Percentiles rank a stretch among this genome's conserved stretches.
Conservation (phyloP, 805 yeast genomes). For the Zygoascus biomembranicola region DNA sequence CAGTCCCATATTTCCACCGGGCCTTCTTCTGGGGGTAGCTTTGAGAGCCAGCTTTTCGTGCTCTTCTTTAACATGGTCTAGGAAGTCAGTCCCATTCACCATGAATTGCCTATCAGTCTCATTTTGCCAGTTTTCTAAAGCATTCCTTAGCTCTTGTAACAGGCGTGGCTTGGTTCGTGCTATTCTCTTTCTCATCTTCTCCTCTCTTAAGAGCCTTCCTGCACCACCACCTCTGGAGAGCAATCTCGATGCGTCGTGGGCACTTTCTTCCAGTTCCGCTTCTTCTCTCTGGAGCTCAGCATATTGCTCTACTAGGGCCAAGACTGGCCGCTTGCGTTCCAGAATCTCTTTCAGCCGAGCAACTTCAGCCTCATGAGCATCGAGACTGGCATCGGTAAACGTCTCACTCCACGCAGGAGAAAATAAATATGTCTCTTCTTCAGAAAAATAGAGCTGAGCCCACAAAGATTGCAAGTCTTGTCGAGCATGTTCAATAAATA, state of each 20-base stretch:
- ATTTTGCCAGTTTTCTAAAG: constrained; percentile 42
- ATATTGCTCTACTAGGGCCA: constrained; percentile 48
- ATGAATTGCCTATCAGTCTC: constrained; percentile 21
- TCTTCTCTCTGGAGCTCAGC: constrained; percentile 53
- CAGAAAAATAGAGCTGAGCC: constrained; percentile 52
- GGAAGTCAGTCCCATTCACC: constrained; percentile 44
- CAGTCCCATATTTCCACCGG: neutral
- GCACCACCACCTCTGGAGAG: constrained; percentile 43
- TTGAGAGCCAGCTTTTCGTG: constrained; percentile 7
- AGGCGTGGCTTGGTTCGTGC: constrained; percentile 61
- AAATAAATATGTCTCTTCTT: constrained; percentile 42
- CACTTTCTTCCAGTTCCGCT: constrained; percentile 52
- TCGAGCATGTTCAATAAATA: constrained; percentile 58
- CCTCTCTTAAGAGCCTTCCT: constrained; percentile 67
- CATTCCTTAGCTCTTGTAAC: constrained; percentile 41
- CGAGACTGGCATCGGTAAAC: constrained; percentile 53
- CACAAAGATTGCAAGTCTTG: constrained; percentile 52
- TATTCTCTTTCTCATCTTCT: constrained; percentile 59
- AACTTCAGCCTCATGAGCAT: constrained; percentile 58
- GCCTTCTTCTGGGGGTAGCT: constrained; percentile 2
- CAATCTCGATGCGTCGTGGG: constrained; percentile 73
- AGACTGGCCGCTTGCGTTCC: constrained; percentile 44
- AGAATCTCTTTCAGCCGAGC: constrained; percentile 41
- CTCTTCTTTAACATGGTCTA: constrained; percentile 26
- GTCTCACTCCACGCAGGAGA: constrained; percentile 34